Evolutionary conservation across 805 yeast species (phyloP).

Genomic region (Starmerella bombi): DNA sequence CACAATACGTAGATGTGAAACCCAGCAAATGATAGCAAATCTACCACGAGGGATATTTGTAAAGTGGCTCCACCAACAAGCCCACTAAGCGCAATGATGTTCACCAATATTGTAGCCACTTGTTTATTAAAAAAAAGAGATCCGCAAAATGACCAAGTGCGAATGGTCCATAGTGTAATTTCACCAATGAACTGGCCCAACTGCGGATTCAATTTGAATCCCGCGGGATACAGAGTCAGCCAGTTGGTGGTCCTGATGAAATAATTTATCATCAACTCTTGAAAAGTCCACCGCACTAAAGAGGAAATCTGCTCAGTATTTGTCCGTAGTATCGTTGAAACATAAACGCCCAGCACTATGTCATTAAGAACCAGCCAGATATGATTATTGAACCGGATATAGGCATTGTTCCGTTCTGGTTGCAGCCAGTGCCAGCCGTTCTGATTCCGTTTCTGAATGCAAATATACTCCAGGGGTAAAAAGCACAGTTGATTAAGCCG

Average conservation of each 20-base stretch:
- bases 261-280: constrained; percentile 32
- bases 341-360: constrained; percentile 53
- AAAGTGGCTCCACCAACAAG: constrained; percentile 52
- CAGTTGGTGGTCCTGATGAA: constrained; percentile 43
- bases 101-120: constrained; percentile 3
- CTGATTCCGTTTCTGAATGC: constrained; percentile 34
- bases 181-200: constrained; percentile 78
- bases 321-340: constrained; percentile 34
- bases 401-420: constrained; percentile 34
- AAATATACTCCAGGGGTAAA: constrained; percentile 65
- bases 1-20: constrained; percentile 68
- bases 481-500: constrained; percentile 62
- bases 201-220: constrained; percentile 80
- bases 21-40: constrained; percentile 47
- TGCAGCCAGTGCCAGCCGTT: constrained; percentile 28
- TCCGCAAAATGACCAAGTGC: constrained; percentile 40
- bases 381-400: constrained; percentile 63
- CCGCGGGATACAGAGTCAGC: constrained; percentile 86
- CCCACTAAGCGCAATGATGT: constrained; percentile 28
- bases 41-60: constrained; percentile 51
- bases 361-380: constrained; percentile 82
- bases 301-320: constrained; percentile 21
- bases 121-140: constrained; percentile 1
- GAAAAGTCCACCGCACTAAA: constrained; percentile 26
- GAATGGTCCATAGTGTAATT: constrained; percentile 70